Conservation (phyloP, 176 grass and related monocot genomes). For the Musa acuminata region DNA sequence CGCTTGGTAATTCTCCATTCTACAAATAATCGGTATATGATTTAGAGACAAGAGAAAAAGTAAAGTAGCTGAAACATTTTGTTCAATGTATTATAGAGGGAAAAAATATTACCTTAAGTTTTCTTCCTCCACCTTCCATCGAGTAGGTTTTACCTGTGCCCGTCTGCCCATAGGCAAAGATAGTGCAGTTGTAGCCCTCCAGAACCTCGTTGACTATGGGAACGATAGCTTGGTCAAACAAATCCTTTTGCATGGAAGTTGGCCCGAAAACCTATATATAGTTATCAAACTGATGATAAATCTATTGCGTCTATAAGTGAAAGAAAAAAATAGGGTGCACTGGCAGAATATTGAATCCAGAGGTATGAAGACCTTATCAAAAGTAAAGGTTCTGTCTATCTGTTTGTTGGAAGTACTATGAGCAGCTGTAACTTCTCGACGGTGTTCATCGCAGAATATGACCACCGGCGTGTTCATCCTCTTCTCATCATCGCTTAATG, state of each 20-base stretch:
- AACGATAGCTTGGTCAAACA: slow-evolving; percentile 77
- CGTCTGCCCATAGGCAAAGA: slow-evolving; percentile 87
- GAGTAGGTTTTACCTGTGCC: slow-evolving; percentile 91
- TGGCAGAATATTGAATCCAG: background rate
- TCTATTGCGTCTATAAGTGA: background rate
- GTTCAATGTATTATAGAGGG: background rate
- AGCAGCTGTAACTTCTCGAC: slow-evolving; percentile 46
- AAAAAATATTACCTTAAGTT: slow-evolving; percentile 34
- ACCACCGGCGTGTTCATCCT: slow-evolving; percentile 36
- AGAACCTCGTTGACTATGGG: slow-evolving; percentile 73
- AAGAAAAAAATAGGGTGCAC: background rate
- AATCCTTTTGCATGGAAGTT: slow-evolving; percentile 57
- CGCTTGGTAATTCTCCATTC: slow-evolving; percentile 58
- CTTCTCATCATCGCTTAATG: slow-evolving; percentile 55
- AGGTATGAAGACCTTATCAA: slow-evolving; percentile 57
- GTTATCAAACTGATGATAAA: background rate
- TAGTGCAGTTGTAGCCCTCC: slow-evolving; percentile 82
- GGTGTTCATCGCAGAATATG: slow-evolving; percentile 54
- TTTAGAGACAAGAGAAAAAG: background rate
- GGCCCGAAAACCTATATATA: slow-evolving; percentile 60
- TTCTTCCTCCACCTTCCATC: slow-evolving; percentile 76
- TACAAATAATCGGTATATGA: slow-evolving; percentile 6
- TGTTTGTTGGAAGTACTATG: slow-evolving; percentile 70
- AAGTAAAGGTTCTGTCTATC: slow-evolving; percentile 57
- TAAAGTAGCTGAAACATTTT: background rate